Percentiles rank a stretch among this genome's conserved stretches.
Evolutionary conservation across 805 yeast genomes (phyloP).

Genomic region (Scheffersomyces stipitis): DNA sequence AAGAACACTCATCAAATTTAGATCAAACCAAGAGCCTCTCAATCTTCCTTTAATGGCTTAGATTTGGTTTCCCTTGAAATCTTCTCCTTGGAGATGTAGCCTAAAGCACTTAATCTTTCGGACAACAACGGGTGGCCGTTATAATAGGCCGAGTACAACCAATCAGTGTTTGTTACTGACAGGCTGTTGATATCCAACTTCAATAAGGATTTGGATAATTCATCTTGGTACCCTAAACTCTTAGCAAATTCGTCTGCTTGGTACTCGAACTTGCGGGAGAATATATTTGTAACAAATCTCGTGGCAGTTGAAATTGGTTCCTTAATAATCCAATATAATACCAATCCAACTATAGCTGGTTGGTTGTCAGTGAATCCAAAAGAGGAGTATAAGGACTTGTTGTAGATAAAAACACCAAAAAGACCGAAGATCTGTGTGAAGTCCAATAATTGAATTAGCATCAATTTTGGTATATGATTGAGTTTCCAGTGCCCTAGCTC

Average conservation of each 20-base stretch:
- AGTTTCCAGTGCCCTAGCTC: slow-evolving; percentile 98
- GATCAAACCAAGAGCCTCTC: too few species aligned
- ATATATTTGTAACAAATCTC: slow-evolving; percentile 63
- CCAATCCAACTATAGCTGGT: slow-evolving; percentile 81
- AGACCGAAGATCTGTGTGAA: slow-evolving; percentile 63
- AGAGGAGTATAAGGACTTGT: slow-evolving; percentile 71
- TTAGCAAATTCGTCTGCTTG: slow-evolving; percentile 91
- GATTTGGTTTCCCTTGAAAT: too few species aligned
- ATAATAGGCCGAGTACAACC: slow-evolving; percentile 84
- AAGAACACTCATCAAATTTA: too few species aligned
- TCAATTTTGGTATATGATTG: slow-evolving; percentile 79
- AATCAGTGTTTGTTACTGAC: slow-evolving; percentile 89
- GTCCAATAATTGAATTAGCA: slow-evolving; percentile 53
- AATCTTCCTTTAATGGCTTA: too few species aligned
- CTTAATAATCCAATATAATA: slow-evolving; percentile 73
- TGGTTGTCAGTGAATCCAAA: slow-evolving; percentile 67
- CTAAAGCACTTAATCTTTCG: slow-evolving; percentile 84
- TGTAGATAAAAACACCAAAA: slow-evolving; percentile 78
- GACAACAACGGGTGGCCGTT: slow-evolving; percentile 90
- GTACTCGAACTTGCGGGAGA: slow-evolving; percentile 86
- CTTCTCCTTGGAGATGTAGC: slow-evolving; percentile 43
- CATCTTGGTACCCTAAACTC: slow-evolving; percentile 65
- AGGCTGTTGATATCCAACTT: too few species aligned
- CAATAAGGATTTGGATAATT: slow-evolving; percentile 70
- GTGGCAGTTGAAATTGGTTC: slow-evolving; percentile 73